Conservation (phyloP, 2,329 filamentous ascomycete genomes). For the Botrytis hyacinthi region DNA sequence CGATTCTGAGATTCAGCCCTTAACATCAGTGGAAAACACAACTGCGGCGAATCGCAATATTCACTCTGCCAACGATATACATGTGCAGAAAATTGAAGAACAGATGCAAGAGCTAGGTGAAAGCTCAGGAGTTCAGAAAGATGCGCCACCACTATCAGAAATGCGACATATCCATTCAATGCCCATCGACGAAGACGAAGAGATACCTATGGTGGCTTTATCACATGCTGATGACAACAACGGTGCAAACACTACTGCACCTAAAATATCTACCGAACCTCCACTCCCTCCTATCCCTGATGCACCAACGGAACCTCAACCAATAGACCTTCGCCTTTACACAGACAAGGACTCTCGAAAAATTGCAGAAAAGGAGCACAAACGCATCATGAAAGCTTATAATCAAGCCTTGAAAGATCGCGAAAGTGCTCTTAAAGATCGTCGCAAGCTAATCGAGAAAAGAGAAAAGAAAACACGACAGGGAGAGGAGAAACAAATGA, state of each 20-base stretch:
- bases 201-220: background rate
- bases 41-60: background rate
- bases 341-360: slow-evolving; percentile 65
- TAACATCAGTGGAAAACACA: slow-evolving; percentile 44
- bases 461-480: slow-evolving; percentile 44
- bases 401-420: slow-evolving; percentile 65
- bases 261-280: slow-evolving; percentile 40
- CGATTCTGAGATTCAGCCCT: slow-evolving; percentile 23
- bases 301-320: slow-evolving; percentile 53
- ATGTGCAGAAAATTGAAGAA: slow-evolving; percentile 36
- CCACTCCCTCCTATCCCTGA: slow-evolving; percentile 48
- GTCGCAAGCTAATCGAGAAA: slow-evolving; percentile 58
- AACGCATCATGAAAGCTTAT: slow-evolving; percentile 61
- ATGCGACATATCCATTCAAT: slow-evolving; percentile 44
- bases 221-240: background rate
- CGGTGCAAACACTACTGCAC: background rate
- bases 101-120: slow-evolving; percentile 34
- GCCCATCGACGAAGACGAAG: slow-evolving; percentile 40
- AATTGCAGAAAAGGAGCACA: slow-evolving; percentile 66
- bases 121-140: slow-evolving; percentile 32
- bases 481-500: slow-evolving; percentile 42
- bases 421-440: slow-evolving; percentile 61
- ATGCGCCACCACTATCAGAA: slow-evolving; percentile 29
- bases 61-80: slow-evolving; percentile 40
- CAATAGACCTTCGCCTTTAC: slow-evolving; percentile 57